Conservation (phyloP, 768 basidiomycete genomes). For the Tylopilus rubrobrunneus region DNA sequence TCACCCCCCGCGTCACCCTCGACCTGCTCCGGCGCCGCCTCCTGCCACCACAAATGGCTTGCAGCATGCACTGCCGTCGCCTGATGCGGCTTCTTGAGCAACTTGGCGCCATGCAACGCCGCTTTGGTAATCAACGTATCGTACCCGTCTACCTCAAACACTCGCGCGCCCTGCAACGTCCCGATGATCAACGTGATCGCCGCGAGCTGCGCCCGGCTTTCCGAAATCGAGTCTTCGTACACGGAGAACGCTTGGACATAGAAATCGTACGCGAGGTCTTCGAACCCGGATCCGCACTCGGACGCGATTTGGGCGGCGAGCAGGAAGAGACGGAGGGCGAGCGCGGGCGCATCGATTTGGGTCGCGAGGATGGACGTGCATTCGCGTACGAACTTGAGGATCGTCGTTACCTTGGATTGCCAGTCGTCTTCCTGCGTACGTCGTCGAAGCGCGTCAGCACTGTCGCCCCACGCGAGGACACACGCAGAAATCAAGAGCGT, state of each 20-base stretch:
- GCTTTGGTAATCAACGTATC: constrained; percentile 98
- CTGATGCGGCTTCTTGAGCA: constrained; percentile 98
- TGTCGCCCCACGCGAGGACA: background rate
- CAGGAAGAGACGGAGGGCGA: constrained; percentile 91
- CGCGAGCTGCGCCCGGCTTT: constrained; percentile 91
- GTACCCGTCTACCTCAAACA: constrained; percentile 94
- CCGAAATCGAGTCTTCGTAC: constrained; percentile 96
- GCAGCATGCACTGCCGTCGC: constrained; percentile 91
- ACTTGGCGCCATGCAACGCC: constrained; percentile 92
- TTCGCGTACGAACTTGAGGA: constrained; percentile 94
- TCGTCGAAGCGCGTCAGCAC: background rate
- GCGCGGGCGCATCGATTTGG: constrained; percentile 88
- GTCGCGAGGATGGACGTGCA: constrained; percentile 90
- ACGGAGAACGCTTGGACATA: constrained; percentile 98
- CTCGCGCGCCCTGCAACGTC: constrained; percentile 80
- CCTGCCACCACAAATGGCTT: constrained; percentile 99
- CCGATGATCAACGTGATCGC: constrained; percentile 97
- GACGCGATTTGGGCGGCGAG: constrained; percentile 94
- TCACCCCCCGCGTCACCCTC: constrained; percentile 32
- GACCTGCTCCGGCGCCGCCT: constrained; percentile 40
- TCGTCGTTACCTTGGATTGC: constrained; percentile 77
- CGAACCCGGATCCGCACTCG: constrained; percentile 89
- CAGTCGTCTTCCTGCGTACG: constrained; percentile 72
- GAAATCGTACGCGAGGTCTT: constrained; percentile 95
- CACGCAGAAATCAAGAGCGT: background rate